These are phyloP conservation scores for Phoma sp. DNA, from an alignment of 2,329 filamentous ascomycete species.

Conservation along the genomic window DNA sequence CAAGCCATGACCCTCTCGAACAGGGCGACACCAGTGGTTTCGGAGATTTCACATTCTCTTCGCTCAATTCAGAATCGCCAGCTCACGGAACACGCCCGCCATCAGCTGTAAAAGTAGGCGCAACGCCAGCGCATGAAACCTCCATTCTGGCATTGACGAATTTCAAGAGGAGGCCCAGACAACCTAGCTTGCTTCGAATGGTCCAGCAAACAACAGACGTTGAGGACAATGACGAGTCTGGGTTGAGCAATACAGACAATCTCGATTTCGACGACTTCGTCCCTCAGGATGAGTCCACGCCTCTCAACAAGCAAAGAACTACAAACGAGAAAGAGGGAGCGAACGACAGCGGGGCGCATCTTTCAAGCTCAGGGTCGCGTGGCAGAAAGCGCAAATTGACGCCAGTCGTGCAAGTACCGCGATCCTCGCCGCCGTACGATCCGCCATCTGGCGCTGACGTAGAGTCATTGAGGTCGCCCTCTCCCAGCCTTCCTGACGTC, in stretches of 20 bases:
- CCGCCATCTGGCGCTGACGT: constrained; percentile 35
- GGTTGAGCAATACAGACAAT: constrained; percentile 52
- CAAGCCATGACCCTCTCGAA: constrained; percentile 15
- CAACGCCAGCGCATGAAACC: constrained; percentile 52
- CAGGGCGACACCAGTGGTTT: constrained; percentile 39
- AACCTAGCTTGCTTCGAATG: constrained; percentile 58
- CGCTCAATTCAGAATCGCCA: constrained; percentile 41
- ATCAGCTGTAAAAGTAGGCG: constrained; percentile 52
- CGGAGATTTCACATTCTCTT: constrained; percentile 44
- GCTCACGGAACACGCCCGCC: constrained; percentile 48
- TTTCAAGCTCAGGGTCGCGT: constrained; percentile 42
- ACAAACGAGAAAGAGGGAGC: constrained; percentile 24
- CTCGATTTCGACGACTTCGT: constrained; percentile 55
- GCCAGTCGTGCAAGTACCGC: constrained; percentile 46
- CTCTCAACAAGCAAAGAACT: constrained; percentile 57
- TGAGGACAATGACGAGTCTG: constrained; percentile 53
- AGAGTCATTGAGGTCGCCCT: constrained; percentile 41
- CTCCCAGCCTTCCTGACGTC: constrained; percentile 43
- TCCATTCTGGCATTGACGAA: constrained; percentile 58
- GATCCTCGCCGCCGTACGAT: constrained; percentile 46
- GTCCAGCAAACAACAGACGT: constrained; percentile 53
- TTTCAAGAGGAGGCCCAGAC: constrained; percentile 56
- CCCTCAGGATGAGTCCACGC: constrained; percentile 72
- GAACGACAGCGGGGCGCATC: constrained; percentile 36
- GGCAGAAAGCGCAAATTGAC: constrained; percentile 49